Evolutionary conservation across 106 monocot species (phyloP).

Genomic region (Dendrobium nobile): DNA sequence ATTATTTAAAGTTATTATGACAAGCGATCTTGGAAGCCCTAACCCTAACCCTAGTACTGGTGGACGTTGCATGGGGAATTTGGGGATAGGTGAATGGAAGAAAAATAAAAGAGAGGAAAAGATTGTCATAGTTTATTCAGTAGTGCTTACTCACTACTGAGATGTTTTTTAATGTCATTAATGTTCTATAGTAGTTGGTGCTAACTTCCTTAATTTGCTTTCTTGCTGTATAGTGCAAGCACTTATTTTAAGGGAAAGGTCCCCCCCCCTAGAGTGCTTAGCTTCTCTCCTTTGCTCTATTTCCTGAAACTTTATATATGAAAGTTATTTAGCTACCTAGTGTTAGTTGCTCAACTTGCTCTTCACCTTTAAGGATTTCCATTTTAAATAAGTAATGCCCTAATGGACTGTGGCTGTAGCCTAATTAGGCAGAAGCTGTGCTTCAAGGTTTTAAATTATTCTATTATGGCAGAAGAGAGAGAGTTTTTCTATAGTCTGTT

Average conservation of each 20-base stretch:
- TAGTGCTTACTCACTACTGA: not conserved
- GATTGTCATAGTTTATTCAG: not conserved
- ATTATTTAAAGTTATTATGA: not conserved
- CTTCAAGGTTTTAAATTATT: not conserved
- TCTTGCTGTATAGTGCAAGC: not conserved
- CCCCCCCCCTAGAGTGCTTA: not conserved
- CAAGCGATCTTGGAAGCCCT: constrained; percentile 14
- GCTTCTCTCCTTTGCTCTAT: not conserved
- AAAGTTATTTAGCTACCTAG: not conserved
- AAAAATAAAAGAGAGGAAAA: not conserved
- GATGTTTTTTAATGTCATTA: not conserved
- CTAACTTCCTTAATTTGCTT: not conserved
- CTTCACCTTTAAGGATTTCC: not conserved
- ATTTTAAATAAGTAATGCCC: not conserved
- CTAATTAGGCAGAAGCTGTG: not conserved
- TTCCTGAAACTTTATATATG: not conserved
- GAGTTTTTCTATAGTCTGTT: no score
- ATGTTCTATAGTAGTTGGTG: not conserved
- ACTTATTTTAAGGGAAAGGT: not conserved
- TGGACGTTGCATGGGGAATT: constrained; percentile 59
- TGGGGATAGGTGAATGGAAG: constrained; percentile 15
- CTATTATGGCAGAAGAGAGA: not conserved
- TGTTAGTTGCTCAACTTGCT: not conserved
- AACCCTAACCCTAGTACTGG: constrained; percentile 31
- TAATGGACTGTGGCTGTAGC: not conserved